Base-by-base conservation (phyloP, 192 early-diverging fungal genomes). In the Coemansia sp. region DNA sequence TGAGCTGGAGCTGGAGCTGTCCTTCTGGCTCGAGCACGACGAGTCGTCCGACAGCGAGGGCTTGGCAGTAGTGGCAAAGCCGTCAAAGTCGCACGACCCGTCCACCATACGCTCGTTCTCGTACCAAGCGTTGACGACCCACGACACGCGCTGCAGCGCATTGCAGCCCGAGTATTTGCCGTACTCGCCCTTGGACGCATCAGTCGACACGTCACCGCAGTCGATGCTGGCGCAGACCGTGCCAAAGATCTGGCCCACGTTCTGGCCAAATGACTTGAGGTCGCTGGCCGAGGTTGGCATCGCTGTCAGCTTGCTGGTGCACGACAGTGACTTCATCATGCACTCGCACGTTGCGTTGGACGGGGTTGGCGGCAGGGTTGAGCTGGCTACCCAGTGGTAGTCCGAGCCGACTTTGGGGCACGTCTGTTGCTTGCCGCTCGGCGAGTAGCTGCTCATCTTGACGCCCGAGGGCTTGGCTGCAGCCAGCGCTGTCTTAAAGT, bases 331-430 rank as follows among this genome's bases (percentile, higher is more conserved):
- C 24, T 83, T 70, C 58, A 85, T 66, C 85, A 89, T 87, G 68
- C 88, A 89, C 18, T 84, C 72, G 66, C 90, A 92, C 14, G 82
- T 77, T 13, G 78, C 61, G 32, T 83, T 78, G 10, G 82, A 84
- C 3, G 90, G 90, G 3, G 88, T 87, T 1, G 88, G 85, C 37
- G 88, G 84, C 37, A 92, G 72, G 9, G 41, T 76, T 7, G 57
- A 64, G 54, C 74, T 85, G 35, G 85, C 85, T 52, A 77, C 69
- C 88, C 88, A 91, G 38, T 59, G 73, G 29, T 73, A 48, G 32
- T 61, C 59, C 32, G 55, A 66, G 39, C 82, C 61, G 18, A 85
- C 84, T 35, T 85, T 80, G 2, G 73, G 74, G 4, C 82, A 81
- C 37, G 50, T 55, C 48, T 83, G 76, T 20, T 66, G 18, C 52